Percentiles rank a stretch among this genome's conserved stretches.
Evolutionary conservation across 2,329 filamentous ascomycete genomes (phyloP).

Genomic region (Neonectria coccinea): DNA sequence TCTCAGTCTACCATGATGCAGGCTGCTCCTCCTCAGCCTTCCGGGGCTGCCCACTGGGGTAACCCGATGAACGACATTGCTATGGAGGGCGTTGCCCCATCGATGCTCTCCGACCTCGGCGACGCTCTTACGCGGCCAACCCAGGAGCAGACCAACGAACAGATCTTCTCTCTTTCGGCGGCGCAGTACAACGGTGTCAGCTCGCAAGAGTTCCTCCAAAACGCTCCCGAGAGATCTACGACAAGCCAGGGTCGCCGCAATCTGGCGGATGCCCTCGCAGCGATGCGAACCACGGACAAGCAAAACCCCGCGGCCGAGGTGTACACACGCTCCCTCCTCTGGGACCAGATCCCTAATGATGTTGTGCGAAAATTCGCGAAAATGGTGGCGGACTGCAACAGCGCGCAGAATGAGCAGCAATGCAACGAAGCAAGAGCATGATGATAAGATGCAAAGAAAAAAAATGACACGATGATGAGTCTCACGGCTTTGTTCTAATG

Average conservation of each 20-base stretch:
- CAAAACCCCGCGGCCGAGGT: slow-evolving; percentile 82
- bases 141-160: slow-evolving; percentile 87
- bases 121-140: slow-evolving; percentile 79
- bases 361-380: slow-evolving; percentile 93
- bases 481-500: slow-evolving; percentile 40
- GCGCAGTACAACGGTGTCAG: slow-evolving; percentile 87
- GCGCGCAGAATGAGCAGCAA: slow-evolving; percentile 57
- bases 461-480: slow-evolving; percentile 53
- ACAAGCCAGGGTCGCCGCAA: slow-evolving; percentile 75
- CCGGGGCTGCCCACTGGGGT: slow-evolving; percentile 55
- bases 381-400: slow-evolving; percentile 83
- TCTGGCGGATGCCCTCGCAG: slow-evolving; percentile 82
- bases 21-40: slow-evolving; percentile 64
- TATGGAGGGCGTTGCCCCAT: slow-evolving; percentile 60
- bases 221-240: slow-evolving; percentile 63
- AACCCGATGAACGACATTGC: slow-evolving; percentile 56
- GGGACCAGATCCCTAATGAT: slow-evolving; percentile 92
- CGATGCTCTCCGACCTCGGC: slow-evolving; percentile 74
- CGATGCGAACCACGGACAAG: slow-evolving; percentile 78
- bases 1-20: slow-evolving; percentile 56
- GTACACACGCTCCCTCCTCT: slow-evolving; percentile 91
- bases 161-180: slow-evolving; percentile 86
- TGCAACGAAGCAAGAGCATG: slow-evolving; percentile 58
- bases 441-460: slow-evolving; percentile 51
- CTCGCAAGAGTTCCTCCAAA: slow-evolving; percentile 75